Evolutionary conservation across 2,329 filamentous ascomycete species (phyloP).

Genomic region (Sphaceloma murrayae): DNA sequence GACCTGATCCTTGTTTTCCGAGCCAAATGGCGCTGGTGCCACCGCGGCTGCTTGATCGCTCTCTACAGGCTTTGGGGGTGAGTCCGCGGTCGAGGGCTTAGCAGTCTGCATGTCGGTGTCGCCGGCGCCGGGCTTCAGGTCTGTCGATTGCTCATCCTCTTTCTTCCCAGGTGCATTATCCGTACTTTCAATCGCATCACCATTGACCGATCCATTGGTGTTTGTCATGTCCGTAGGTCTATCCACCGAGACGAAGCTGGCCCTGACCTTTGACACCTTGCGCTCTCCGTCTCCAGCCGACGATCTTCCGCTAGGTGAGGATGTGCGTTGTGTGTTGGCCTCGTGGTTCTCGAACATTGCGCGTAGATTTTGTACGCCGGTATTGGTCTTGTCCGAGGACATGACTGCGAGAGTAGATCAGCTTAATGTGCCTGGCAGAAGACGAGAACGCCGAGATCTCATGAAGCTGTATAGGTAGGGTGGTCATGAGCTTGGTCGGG

Average conservation of each 20-base stretch:
- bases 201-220: conserved; percentile 26
- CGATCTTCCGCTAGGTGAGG: conserved; percentile 24
- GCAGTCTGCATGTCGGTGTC: too few species aligned
- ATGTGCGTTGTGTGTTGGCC: conserved; percentile 31
- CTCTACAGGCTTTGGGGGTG: too few species aligned
- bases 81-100: too few species aligned
- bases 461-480: conserved; percentile 13
- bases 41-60: too few species aligned
- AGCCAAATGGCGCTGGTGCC: too few species aligned
- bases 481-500: conserved; percentile 1
- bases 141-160: too few species aligned
- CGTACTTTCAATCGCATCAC: conserved; percentile 36
- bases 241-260: conserved; percentile 41
- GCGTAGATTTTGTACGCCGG: conserved; percentile 40
- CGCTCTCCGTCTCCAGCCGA: conserved; percentile 22
- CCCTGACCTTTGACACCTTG: conserved; percentile 37
- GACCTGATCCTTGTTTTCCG: too few species aligned
- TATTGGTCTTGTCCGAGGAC: conserved; percentile 32
- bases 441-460: too few species aligned
- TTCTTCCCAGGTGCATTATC: conserved; percentile 29
- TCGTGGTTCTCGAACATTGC: conserved; percentile 41
- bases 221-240: conserved; percentile 20
- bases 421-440: too few species aligned
- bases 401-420: conserved; percentile 37
- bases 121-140: too few species aligned